Evolutionary conservation across 495 filamentous ascomycete genomes (phyloP), one percentile per base, ranked within the genome.

Genomic region (Hyaloscypha bicolor): DNA sequence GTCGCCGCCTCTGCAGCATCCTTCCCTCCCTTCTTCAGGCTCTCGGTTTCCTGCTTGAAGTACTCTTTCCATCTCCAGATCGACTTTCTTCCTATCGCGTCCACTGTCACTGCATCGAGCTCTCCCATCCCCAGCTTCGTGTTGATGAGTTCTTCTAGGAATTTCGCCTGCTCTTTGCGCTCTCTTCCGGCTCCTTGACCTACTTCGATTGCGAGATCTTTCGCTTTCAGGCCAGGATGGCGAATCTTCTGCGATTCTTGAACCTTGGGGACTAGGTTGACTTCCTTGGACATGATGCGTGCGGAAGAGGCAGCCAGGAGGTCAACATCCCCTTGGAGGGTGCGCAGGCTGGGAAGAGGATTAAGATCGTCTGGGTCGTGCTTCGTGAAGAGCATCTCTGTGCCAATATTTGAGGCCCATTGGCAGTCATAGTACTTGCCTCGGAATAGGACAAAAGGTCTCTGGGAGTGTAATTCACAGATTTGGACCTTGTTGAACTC

Each of bases 371-470:
- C 77, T 32, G 66, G 69, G 66, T 79, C 81, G 59, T 82, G 86
- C 1, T 77, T 76, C 0, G 86, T 78, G 63, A 97, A 88, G 64
- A 93, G 81, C 68, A 96, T 73, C 58, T 96, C 91, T 0, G 92
- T 95, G 37, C 93, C 93, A 3, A 94, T 82, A 65, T 91, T 90
- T 55, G 88, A 82, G 35, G 83, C 83, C 93, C 93, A 97, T 33
- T 83, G 74, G 64, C 92, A 94, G 69, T 84, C 87, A 75, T 91
- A 93, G 39, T 93, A 78, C 60, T 87, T 85, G 56, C 89, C 89
- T 55, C 89, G 81, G 80, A 94, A 93, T 4, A 87, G 87, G 56
- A 95, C 79, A 35, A 96, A 76, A 0, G 93, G 93, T 67, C 91
- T 81, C 0, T 73, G 55, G 0, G 87, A 88, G 74, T 96, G 90